A percentile compares a stretch with the other conserved stretches of the same genome.
Conservation (phyloP, 2,329 filamentous ascomycete species). For the Fusarium virguliforme region DNA sequence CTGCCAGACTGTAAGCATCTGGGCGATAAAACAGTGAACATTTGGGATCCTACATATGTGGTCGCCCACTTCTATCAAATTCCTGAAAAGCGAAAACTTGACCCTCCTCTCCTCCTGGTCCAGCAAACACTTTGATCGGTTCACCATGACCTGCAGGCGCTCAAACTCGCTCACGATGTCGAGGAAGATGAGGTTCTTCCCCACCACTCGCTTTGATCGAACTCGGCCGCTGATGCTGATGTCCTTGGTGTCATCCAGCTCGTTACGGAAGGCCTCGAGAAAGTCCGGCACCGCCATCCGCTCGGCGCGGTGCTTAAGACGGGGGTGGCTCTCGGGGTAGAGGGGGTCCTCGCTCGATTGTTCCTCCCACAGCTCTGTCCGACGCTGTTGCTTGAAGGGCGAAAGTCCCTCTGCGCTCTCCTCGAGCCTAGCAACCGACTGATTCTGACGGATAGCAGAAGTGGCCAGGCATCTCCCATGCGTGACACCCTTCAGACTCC, state of each 20-base stretch:
- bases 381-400: conserved; percentile 58
- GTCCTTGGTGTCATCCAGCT: conserved; percentile 47
- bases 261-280: conserved; percentile 51
- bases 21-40: conserved; percentile 35
- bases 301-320: conserved; percentile 50
- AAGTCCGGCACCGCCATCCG: conserved; percentile 57
- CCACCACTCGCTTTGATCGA: conserved; percentile 77
- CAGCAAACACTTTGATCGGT: conserved; percentile 68
- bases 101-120: conserved; percentile 55
- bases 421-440: conserved; percentile 32
- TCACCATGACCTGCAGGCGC: conserved; percentile 83
- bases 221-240: conserved; percentile 75
- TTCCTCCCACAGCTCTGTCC: conserved; percentile 54
- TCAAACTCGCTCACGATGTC: conserved; percentile 82
- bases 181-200: conserved; percentile 87
- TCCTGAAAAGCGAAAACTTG: conserved; percentile 73
- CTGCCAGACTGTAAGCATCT: conserved; percentile 60
- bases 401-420: conserved; percentile 51
- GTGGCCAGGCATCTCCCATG: conserved; percentile 45
- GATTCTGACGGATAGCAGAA: conserved; percentile 27
- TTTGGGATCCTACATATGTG: conserved; percentile 77
- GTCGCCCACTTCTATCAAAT: conserved; percentile 84
- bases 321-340: conserved; percentile 57
- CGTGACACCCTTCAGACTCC: conserved; percentile 19
- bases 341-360: conserved; percentile 56